These are phyloP conservation scores for Claviceps maximensis DNA, from an alignment of 2,329 filamentous ascomycete genomes.

Conservation along the genomic window DNA sequence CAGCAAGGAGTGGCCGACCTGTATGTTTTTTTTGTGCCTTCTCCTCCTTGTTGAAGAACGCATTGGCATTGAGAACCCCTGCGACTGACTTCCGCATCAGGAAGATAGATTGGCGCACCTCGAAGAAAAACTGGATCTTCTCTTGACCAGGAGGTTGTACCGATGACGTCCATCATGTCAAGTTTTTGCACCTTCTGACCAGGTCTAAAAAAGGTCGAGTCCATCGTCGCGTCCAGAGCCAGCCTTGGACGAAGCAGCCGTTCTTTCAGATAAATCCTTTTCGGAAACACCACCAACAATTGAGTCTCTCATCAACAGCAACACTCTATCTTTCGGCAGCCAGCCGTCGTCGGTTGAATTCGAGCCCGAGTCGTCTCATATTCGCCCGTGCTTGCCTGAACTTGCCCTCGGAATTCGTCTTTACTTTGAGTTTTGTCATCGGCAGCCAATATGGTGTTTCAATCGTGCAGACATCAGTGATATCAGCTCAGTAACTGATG, in stretches of 20 bases:
- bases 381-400: constrained; percentile 19
- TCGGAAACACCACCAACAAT: constrained; percentile 18
- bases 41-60: too few species aligned
- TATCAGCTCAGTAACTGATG: constrained; percentile 21
- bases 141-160: constrained; percentile 29
- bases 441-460: constrained; percentile 32
- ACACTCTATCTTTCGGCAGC: constrained; percentile 8
- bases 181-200: constrained; percentile 16
- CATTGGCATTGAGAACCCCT: too few species aligned
- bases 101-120: constrained; percentile 36
- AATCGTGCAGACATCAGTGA: constrained; percentile 27
- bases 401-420: constrained; percentile 22
- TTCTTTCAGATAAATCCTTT: constrained; percentile 21
- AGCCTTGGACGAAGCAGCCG: constrained; percentile 17
- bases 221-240: constrained; percentile 15
- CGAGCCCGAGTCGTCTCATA: constrained; percentile 14
- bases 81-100: constrained; percentile 14
- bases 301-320: constrained; percentile 8
- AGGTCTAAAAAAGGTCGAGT: constrained; percentile 14
- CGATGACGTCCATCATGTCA: constrained; percentile 2
- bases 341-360: constrained; percentile 14
- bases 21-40: constrained; percentile 18
- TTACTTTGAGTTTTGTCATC: constrained; percentile 30
- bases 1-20: constrained; percentile 28
- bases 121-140: constrained; percentile 38